A percentile compares a stretch with the other conserved stretches of the same genome.
These are phyloP conservation scores for Cryptomeria japonica DNA, from an alignment of 75 land plant genomes.

Conservation along the genomic window DNA sequence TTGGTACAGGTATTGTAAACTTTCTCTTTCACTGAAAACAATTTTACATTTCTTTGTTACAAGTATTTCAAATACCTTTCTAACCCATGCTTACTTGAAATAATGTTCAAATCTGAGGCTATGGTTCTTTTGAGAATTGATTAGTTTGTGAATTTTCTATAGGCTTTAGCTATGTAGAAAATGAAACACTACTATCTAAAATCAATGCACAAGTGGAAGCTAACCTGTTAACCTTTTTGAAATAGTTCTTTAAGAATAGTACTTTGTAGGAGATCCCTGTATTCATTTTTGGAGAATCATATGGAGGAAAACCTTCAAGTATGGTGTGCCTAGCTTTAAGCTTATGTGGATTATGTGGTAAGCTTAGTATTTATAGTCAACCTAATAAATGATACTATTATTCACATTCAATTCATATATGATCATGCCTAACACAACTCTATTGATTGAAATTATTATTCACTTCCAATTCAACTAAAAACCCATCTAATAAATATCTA, in stretches of 20 bases:
- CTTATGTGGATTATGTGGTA: no score
- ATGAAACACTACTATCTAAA: conserved; percentile 39
- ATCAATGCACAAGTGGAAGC: conserved; percentile 66
- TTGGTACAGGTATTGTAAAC: conserved; percentile 51
- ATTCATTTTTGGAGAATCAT: conserved; percentile 81
- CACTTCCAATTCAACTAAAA: no score
- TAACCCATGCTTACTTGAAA: background rate
- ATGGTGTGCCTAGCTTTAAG: conserved; percentile 53
- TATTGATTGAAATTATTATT: background rate
- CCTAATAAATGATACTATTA: background rate
- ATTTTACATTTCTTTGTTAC: background rate
- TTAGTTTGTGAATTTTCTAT: background rate
- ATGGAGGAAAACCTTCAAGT: conserved; percentile 87
- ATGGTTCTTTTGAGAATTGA: background rate
- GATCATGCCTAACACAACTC: background rate
- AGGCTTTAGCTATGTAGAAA: conserved; percentile 81
- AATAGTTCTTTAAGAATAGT: conserved; percentile 36
- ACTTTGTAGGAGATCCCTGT: conserved; percentile 60
- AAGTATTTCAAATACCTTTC: background rate
- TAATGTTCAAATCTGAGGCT: background rate
- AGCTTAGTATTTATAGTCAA: no score
- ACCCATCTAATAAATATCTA: background rate
- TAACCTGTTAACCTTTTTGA: conserved; percentile 62
- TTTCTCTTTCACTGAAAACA: background rate
- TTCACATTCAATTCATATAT: background rate